Conservation (phyloP, 352 stramenopile species). For the Phytophthora quininea region DNA sequence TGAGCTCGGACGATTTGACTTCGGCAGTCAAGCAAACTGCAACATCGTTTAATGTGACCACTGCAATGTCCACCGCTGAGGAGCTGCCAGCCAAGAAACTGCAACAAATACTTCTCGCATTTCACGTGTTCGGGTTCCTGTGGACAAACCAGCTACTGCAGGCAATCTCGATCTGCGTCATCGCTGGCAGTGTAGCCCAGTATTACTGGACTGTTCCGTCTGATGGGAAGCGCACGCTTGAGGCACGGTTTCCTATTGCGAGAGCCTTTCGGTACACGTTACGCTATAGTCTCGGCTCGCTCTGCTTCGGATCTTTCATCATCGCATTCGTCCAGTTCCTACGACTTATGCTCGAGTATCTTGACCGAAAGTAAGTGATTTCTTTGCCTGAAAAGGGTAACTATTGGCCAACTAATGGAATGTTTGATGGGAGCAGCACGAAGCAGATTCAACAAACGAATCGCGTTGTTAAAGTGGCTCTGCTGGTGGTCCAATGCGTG, state of each 20-base stretch:
- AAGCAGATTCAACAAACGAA: conserved; percentile 80
- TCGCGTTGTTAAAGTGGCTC: conserved; percentile 82
- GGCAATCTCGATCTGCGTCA: conserved; percentile 93
- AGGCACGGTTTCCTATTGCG: conserved; percentile 66
- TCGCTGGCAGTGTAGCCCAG: conserved; percentile 90
- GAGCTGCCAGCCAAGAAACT: conserved; percentile 43
- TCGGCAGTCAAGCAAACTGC: conserved; percentile 36
- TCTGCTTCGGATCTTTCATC: conserved; percentile 96
- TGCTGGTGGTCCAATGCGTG: conserved; percentile 86
- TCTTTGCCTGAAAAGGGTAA: not conserved
- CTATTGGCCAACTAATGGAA: not conserved
- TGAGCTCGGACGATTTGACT: conserved; percentile 60
- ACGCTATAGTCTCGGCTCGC: conserved; percentile 94
- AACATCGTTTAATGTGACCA: conserved; percentile 45
- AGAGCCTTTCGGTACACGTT: conserved; percentile 63
- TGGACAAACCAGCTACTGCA: conserved; percentile 97
- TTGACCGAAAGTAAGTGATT: conserved; percentile 89
- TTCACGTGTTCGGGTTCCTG: conserved; percentile 95
- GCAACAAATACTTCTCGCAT: conserved; percentile 66
- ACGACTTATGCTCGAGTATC: conserved; percentile 92
- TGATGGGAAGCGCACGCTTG: conserved; percentile 44
- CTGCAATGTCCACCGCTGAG: conserved; percentile 26
- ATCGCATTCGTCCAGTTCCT: conserved; percentile 97
- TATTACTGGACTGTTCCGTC: conserved; percentile 91
- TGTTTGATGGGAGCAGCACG: conserved; percentile 43